Percentiles rank a stretch among this genome's conserved stretches.
These are phyloP conservation scores for Byssochlamys sp. DNA, from an alignment of 2,329 filamentous ascomycete genomes.

Conservation along the genomic window DNA sequence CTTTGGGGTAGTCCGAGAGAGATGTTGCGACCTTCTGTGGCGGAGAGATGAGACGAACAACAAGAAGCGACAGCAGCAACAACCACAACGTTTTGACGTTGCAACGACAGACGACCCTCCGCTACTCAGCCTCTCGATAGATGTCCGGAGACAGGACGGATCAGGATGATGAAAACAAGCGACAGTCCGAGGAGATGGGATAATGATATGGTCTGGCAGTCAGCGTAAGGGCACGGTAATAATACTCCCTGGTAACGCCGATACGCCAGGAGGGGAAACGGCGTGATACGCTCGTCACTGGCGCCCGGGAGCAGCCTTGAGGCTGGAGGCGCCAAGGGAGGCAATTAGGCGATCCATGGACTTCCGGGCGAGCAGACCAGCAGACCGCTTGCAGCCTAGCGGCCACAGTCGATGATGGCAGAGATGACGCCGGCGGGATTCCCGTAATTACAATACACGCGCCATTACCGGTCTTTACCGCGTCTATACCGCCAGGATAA, in stretches of 20 bases:
- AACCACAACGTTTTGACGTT: background rate
- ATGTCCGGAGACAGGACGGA: background rate
- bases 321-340: background rate
- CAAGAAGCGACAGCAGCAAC: background rate
- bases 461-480: background rate
- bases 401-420: background rate
- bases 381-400: background rate
- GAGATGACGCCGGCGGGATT: background rate
- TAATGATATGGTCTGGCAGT: background rate
- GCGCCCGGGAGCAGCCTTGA: background rate
- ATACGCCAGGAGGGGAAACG: background rate
- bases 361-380: background rate
- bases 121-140: background rate
- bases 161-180: background rate
- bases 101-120: background rate
- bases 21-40: constrained; percentile 1
- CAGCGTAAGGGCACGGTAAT: background rate
- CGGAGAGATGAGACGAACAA: background rate
- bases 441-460: background rate
- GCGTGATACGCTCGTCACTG: background rate
- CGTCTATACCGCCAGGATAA: background rate
- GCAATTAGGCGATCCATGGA: background rate
- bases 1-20: constrained; percentile 11
- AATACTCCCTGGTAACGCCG: background rate
- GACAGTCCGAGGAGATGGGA: background rate